Percentiles rank a stretch among this genome's conserved stretches.
Conservation (phyloP, 805 yeast genomes). For the Yarrowia keelungensis region DNA sequence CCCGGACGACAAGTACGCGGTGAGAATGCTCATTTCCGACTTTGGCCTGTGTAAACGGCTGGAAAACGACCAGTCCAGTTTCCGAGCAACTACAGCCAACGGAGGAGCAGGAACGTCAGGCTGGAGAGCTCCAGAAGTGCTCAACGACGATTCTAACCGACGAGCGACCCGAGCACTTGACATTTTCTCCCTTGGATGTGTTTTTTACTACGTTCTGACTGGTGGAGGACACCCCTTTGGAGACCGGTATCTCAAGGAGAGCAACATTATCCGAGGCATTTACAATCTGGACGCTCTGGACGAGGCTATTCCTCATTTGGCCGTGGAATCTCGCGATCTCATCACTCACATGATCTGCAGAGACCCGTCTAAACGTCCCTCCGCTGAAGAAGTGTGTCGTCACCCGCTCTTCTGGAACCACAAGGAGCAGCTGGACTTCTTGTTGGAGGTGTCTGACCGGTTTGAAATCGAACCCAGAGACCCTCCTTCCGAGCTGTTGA, state of each 20-base stretch:
- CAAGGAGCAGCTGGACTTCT: conserved; percentile 77
- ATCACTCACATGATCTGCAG: conserved; percentile 72
- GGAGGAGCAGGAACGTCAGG: conserved; percentile 94
- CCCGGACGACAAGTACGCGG: conserved; percentile 49
- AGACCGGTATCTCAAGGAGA: conserved; percentile 85
- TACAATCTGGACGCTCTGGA: conserved; percentile 60
- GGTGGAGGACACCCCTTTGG: conserved; percentile 95
- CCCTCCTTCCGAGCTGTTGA: conserved; percentile 70
- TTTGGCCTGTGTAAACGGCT: conserved; percentile 93
- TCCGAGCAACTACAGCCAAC: conserved; percentile 87
- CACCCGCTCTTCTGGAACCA: conserved; percentile 91
- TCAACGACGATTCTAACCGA: conserved; percentile 51
- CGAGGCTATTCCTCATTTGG: conserved; percentile 44
- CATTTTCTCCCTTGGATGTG: conserved; percentile 93
- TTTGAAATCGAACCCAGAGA: conserved; percentile 85
- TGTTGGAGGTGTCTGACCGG: conserved; percentile 87
- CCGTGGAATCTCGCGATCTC: conserved; percentile 72
- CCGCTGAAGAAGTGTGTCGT: conserved; percentile 66
- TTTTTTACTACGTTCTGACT: conserved; percentile 83
- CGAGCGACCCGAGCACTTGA: conserved; percentile 89
- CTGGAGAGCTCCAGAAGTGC: conserved; percentile 93
- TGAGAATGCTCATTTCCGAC: conserved; percentile 85
- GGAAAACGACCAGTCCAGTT: conserved; percentile 91
- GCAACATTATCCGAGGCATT: conserved; percentile 68
- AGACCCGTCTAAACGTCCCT: conserved; percentile 75